These are phyloP conservation scores for Cytospora leucostoma DNA, from an alignment of 2,329 filamentous ascomycete genomes.

Conservation along the genomic window DNA sequence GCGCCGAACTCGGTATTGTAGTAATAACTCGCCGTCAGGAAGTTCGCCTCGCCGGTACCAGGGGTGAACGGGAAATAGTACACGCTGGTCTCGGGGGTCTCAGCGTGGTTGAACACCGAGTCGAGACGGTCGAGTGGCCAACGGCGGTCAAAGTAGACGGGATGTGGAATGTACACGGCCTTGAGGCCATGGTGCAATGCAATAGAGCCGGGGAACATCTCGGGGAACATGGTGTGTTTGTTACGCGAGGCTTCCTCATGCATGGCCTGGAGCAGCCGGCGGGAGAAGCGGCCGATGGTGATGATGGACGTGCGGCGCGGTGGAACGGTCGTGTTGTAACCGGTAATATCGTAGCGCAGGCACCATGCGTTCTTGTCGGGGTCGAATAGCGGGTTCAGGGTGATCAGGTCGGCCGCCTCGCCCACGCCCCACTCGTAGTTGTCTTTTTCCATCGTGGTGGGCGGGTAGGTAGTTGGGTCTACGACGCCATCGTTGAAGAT, in stretches of 20 bases:
- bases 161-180: slow-evolving; percentile 75
- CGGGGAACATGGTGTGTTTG: slow-evolving; percentile 72
- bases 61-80: slow-evolving; percentile 42
- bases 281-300: slow-evolving; percentile 75
- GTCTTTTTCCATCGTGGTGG: slow-evolving; percentile 59
- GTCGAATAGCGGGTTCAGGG: slow-evolving; percentile 76
- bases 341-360: slow-evolving; percentile 67
- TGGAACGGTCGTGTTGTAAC: slow-evolving; percentile 61
- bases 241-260: slow-evolving; percentile 73
- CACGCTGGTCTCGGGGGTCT: slow-evolving; percentile 52
- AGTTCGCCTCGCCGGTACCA: slow-evolving; percentile 56
- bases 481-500: slow-evolving; percentile 63
- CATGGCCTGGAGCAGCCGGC: slow-evolving; percentile 72
- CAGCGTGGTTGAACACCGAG: slow-evolving; percentile 62
- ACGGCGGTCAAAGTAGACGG: slow-evolving; percentile 75
- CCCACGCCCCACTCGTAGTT: slow-evolving; percentile 75
- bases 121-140: slow-evolving; percentile 61
- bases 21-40: slow-evolving; percentile 61
- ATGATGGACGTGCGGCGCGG: slow-evolving; percentile 77
- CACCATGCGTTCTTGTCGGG: slow-evolving; percentile 73
- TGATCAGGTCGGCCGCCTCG: slow-evolving; percentile 73
- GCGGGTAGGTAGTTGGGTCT: slow-evolving; percentile 60
- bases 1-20: slow-evolving; percentile 59
- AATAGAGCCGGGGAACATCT: slow-evolving; percentile 76
- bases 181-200: slow-evolving; percentile 78